phyloP scores from a whole-genome alignment of 2,329 filamentous ascomycete genomes.

The Fusarium torreyae region DNA sequence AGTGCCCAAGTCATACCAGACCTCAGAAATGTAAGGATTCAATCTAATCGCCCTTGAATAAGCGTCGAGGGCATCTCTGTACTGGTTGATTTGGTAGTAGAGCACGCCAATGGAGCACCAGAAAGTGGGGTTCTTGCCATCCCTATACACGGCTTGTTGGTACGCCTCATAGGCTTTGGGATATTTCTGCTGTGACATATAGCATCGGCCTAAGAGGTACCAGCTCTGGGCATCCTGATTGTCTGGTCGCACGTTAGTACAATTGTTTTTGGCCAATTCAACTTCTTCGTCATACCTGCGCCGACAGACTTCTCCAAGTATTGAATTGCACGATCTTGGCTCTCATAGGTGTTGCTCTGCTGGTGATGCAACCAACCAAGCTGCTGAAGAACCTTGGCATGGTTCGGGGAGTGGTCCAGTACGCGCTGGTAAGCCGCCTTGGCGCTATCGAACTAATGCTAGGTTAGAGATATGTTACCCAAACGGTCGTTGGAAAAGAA shows the following conservation, averaged over 20 bases:
- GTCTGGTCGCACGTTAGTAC: constrained; percentile 67
- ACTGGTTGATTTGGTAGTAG: constrained; percentile 99
- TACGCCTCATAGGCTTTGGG: constrained; percentile 99
- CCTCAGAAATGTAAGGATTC: constrained; percentile 98
- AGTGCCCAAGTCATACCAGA: constrained; percentile 98
- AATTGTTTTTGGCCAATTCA: not conserved
- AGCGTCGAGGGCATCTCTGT: constrained; percentile 95
- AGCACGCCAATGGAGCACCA: constrained; percentile 99
- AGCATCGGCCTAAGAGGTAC: constrained; percentile 97
- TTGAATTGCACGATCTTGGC: constrained; percentile 96
- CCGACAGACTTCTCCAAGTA: constrained; percentile 97
- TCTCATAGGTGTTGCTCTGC: constrained; percentile 90
- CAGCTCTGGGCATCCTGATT: constrained; percentile 97
- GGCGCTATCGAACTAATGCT: constrained; percentile 86
- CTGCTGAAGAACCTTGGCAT: constrained; percentile 98
- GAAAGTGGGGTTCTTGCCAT: constrained; percentile 97
- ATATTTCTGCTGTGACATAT: constrained; percentile 99
- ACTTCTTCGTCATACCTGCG: constrained; percentile 74
- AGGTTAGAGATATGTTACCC: constrained; percentile 54
- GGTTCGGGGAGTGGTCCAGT: constrained; percentile 92
- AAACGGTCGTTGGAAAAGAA: no score
- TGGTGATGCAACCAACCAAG: constrained; percentile 98
- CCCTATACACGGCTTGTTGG: constrained; percentile 97
- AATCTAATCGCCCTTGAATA: constrained; percentile 96
- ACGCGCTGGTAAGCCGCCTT: constrained; percentile 94